Evolutionary conservation across 495 filamentous ascomycete species (phyloP), one percentile per base, ranked within the genome.

Genomic region (Xylaria telfairii): DNA sequence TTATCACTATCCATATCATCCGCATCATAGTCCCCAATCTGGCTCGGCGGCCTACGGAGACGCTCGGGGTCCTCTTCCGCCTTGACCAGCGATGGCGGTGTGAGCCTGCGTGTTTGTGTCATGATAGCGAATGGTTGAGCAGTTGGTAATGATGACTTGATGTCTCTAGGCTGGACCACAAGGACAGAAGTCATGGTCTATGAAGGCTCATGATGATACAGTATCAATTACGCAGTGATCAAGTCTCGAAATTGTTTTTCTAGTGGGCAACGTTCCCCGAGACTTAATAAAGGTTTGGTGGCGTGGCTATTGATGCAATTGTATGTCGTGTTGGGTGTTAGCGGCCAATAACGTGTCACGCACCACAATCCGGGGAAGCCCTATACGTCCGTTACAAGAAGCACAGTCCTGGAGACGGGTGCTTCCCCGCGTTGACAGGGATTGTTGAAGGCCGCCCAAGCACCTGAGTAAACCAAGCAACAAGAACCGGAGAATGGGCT

Each of bases 141-240:
- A 51, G 76, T 70, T 70, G 80, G 76, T 47, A 81, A 63, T 46
- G 79, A 72, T 66, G 77, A 71, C 67, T 77, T 79, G 66, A 83
- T 78, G 74, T 83, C 81, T 77, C 74, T 76, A 37, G 78, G 78
- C 53, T 80, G 81, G 70, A 82, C 77, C 65, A 81, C 72, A 72
- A 85, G 81, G 70, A 85, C 81, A 62, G 80, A 82, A 78, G 82
- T 81, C 83, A 85, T 85, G 72, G 67, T 81, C 74, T 73, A 75
- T 73, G 73, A 73, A 75, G 68, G 56, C 46, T 59, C 53, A 71
- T 71, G 21, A 46, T 66, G 64, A 30, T 70, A 65, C 61, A 42
- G 51, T 39, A 54, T 70, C 39, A 70, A 59, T 64, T 57, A 65
- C 51, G 68, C 68, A 65, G 34, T 70, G 57, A 42, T 42, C 21